Evolutionary conservation across 495 filamentous ascomycete genomes (phyloP), one percentile per base, ranked within the genome.

Genomic region (Penicillium antarcticum): DNA sequence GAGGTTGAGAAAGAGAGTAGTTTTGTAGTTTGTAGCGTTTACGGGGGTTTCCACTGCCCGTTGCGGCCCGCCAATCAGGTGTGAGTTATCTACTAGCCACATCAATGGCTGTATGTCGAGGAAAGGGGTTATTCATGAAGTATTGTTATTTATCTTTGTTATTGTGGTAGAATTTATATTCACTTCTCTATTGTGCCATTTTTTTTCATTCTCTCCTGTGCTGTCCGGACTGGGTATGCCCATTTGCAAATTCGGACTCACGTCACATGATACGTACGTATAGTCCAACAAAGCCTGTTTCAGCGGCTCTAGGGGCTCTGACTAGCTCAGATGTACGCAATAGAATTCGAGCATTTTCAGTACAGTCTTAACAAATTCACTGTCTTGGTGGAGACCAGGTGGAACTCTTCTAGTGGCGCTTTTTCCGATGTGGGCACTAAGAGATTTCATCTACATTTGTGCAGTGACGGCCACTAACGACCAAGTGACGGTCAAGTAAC

Each of bases 1-100:
- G 44, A 51, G 56, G 35, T 39, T 52, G 48, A 45, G 45, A 57
- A 45, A 53, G 51, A 58, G 49, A 61, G 26, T 49, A 23, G 47
- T 23, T 49, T 49, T 54, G 63, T 60, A 66, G 59, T 70, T 64
- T 68, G 61, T 61, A 63, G 49, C 50, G 55, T 56, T 57, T 45
- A 41, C 38, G 38, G 38, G 38, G 38, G 38, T 41, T 41, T 53
- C 52, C 44, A 57, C 54, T 33, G 45, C 55, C 35, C 51, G 47
- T 48, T 38, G 51, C 50, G 55, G 53, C 50, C 44, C 42, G 12
- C 62, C 62, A 65, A 65, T 65, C 58, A 65, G 21, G 8, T 5
- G 5, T 16, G 10, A 2, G 7, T 17, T 35, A 60, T 63, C 57
- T 63, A 60, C 46, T 57, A 46, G 48, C 50, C 48, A 53, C 56